A percentile compares a stretch with the other conserved stretches of the same genome.
These are phyloP conservation scores for Pseudogymnoascus sp. DNA, from an alignment of 2,329 filamentous ascomycete genomes.

Conservation along the genomic window DNA sequence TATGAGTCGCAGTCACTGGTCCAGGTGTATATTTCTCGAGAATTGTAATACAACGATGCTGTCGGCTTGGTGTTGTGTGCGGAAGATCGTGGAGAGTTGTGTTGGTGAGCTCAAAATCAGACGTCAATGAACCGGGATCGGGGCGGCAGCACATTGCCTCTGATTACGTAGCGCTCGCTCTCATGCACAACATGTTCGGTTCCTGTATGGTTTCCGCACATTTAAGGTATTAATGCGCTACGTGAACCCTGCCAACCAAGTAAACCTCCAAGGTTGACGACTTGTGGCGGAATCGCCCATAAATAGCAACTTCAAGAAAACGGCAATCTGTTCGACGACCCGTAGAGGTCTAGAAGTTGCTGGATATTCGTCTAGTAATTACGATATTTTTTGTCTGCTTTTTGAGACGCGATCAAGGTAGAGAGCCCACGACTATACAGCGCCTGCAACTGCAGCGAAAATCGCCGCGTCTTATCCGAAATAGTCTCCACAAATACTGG, in stretches of 20 bases:
- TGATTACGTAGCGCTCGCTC: neutral
- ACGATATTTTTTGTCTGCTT: neutral
- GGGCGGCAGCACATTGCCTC: neutral
- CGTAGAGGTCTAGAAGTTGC: neutral
- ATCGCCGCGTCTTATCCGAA: conserved; percentile 8
- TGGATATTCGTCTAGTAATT: neutral
- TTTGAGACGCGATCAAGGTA: neutral
- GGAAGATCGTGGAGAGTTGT: neutral
- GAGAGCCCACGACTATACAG: neutral
- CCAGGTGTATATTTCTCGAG: neutral
- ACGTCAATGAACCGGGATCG: conserved; percentile 6
- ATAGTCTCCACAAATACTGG: conserved; percentile 5
- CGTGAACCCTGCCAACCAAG: conserved; percentile 9
- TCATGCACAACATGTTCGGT: conserved; percentile 3
- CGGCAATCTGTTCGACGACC: neutral
- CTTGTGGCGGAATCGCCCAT: conserved; percentile 4
- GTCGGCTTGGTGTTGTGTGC: neutral
- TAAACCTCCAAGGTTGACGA: conserved; percentile 8
- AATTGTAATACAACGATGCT: neutral
- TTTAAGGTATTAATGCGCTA: conserved; percentile 9
- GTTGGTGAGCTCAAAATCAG: neutral
- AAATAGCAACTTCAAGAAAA: neutral
- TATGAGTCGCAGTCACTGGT: neutral
- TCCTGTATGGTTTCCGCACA: conserved; percentile 8
- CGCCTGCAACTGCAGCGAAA: neutral